Base-by-base conservation (phyloP, 2,329 filamentous ascomycete species). In the Mycosphaerelloides madeirae region DNA sequence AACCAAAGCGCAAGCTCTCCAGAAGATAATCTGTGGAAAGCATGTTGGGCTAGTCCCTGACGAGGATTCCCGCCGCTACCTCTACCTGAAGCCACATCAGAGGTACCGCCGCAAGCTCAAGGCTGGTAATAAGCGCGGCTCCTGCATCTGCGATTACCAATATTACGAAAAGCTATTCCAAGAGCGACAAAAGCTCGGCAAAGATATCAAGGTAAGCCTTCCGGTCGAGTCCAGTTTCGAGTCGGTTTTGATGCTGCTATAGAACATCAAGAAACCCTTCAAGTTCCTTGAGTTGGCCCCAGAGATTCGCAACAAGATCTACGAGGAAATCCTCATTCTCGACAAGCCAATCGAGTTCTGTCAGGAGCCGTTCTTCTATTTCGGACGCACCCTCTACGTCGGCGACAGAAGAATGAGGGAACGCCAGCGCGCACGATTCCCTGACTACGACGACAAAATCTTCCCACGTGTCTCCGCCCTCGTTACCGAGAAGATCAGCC, bases 301-400 rank as follows among this genome's bases (percentile, higher is more conserved):
- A 33, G 45, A 43, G 16, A 33, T 48, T 16, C 36, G 29, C n/a
- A 35, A 43, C n/a, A 33, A 35, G 29, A 39, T 47, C 29, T 37
- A 43, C 15, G 34, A 20, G 9, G 16, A 47, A 12, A 29, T 37
- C 6, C 14, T 46, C 19, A 18, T 35, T 22, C 20, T 28, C 13
- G 31, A 37, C 43, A 16, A 35, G 11, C 15, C 31, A 11, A 47
- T 43, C 35, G 44, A 43, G 22, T 19, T 38, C 6, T 43, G 39
- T 13, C 44, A 39, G 13, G 29, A 47, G 15, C 38, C 40, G 1
- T 39, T 36, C 31, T 28, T 13, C 15, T 41, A 22, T 14, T 6
- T 12, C n/a, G 38, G 38, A n/a, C n/a, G n/a, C n/a, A n/a, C n/a
- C n/a, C n/a, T n/a, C 34, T 19, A 19, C 34, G 28, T 9, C 2